These are phyloP conservation scores for Rhodosporidiobolus sp. DNA, from an alignment of 768 basidiomycete species.

Conservation along the genomic window DNA sequence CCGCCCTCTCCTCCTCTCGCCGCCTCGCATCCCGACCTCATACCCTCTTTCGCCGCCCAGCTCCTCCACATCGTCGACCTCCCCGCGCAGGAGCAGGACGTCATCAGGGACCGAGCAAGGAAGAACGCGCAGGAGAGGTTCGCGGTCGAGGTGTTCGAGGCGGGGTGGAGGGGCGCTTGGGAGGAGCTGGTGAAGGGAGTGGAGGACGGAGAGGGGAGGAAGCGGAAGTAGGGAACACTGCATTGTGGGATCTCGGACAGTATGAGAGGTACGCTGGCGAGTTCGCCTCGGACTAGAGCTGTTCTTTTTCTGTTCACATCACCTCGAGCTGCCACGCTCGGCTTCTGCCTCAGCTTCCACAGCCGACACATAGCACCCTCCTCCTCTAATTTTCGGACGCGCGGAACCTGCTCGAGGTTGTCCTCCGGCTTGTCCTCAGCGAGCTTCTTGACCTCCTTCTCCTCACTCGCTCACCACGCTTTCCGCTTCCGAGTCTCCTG, in stretches of 20 bases:
- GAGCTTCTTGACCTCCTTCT: too few relatives aligned
- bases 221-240: background rate
- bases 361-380: too few relatives aligned
- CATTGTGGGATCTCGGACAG: background rate
- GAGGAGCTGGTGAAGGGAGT: conserved; percentile 15
- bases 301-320: too few relatives aligned
- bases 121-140: conserved; percentile 67
- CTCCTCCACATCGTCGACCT: conserved; percentile 55
- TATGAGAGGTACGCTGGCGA: too few relatives aligned
- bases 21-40: background rate
- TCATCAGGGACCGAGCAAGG: conserved; percentile 66
- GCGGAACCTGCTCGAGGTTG: too few relatives aligned
- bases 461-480: too few relatives aligned
- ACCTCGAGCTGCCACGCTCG: too few relatives aligned
- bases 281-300: too few relatives aligned
- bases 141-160: conserved; percentile 71
- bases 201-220: background rate
- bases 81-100: conserved; percentile 63
- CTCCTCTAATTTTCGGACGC: too few relatives aligned
- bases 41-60: background rate
- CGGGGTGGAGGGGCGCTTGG: conserved; percentile 55
- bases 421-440: too few relatives aligned
- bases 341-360: too few relatives aligned
- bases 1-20: conserved; percentile 47
- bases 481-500: too few relatives aligned